Evolutionary conservation across 2,329 filamentous ascomycete genomes (phyloP).

Genomic region (Colletotrichum sp.): DNA sequence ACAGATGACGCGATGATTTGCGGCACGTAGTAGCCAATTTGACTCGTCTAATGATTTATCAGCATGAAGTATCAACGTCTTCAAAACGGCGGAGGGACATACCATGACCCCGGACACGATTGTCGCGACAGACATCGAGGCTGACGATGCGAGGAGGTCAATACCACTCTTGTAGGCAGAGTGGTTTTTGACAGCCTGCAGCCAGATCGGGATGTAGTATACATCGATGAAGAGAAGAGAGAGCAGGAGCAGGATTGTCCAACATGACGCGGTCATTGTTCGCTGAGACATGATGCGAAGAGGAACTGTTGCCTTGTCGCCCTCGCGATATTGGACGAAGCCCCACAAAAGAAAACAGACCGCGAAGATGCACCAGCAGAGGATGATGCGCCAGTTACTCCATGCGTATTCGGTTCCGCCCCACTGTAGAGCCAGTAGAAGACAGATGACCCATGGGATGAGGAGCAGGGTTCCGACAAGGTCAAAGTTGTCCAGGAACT

Average conservation of each 20-base stretch:
- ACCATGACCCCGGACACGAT: neutral
- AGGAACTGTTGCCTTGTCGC: conserved; percentile 52
- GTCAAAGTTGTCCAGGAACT: conserved; percentile 31
- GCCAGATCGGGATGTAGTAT: neutral
- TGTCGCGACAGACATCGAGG: conserved; percentile 41
- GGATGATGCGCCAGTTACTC: conserved; percentile 49
- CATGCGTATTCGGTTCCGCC: neutral
- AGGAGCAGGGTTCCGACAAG: conserved; percentile 10
- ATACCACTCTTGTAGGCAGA: neutral
- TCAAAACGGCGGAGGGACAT: neutral
- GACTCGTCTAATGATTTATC: neutral
- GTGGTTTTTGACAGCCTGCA: neutral
- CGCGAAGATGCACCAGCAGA: conserved; percentile 51
- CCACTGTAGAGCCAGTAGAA: neutral
- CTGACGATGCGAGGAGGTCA: conserved; percentile 50
- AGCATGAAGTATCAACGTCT: neutral
- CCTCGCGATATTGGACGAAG: conserved; percentile 59
- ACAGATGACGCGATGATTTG: conserved; percentile 16
- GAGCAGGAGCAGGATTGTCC: neutral
- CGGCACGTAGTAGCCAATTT: conserved; percentile 21
- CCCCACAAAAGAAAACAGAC: conserved; percentile 55
- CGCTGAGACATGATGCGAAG: conserved; percentile 45
- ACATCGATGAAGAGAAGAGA: neutral
- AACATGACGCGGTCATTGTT: neutral
- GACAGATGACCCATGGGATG: neutral